These are phyloP conservation scores for Dorcoceras hygrometricum DNA, from an alignment of 257 asterid genomes.

Conservation along the genomic window DNA sequence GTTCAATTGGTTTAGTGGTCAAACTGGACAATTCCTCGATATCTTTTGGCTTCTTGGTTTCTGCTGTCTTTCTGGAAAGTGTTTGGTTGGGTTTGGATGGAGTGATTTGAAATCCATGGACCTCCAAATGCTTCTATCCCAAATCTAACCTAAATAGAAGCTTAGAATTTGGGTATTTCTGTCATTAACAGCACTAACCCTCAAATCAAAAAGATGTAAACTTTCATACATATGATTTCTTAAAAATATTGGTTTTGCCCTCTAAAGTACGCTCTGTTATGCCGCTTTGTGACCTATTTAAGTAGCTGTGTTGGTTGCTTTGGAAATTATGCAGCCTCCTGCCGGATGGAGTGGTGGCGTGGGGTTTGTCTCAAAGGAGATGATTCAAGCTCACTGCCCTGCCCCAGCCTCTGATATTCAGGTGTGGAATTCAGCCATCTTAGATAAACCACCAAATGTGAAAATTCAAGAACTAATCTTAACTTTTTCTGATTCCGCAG, in stretches of 20 bases:
- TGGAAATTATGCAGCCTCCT: slow-evolving; percentile 59
- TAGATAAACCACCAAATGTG: not conserved
- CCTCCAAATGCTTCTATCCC: too few relatives aligned
- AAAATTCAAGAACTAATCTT: slow-evolving; percentile 15
- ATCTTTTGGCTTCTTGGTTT: not conserved
- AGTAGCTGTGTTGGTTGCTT: slow-evolving; percentile 5
- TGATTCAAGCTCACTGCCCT: slow-evolving; percentile 83
- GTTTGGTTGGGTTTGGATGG: too few relatives aligned
- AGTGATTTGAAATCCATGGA: too few relatives aligned
- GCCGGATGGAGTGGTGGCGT: slow-evolving; percentile 91
- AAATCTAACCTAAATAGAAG: too few relatives aligned
- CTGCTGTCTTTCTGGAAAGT: not conserved
- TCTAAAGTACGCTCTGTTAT: not conserved
- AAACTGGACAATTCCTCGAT: not conserved
- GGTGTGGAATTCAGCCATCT: slow-evolving; percentile 39
- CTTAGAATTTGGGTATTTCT: not conserved
- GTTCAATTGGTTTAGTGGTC: not conserved
- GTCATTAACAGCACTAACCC: too few relatives aligned
- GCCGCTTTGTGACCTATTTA: too few relatives aligned
- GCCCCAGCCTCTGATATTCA: slow-evolving; percentile 81
- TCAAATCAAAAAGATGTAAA: not conserved
- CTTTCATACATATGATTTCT: not conserved
- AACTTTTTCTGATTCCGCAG: slow-evolving; percentile 38
- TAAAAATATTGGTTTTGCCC: not conserved
- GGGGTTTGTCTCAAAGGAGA: slow-evolving; percentile 85